Percentiles rank a stretch among this genome's conserved stretches.
phyloP scores from a whole-genome alignment of 2,329 filamentous ascomycete species.

The Akanthomyces muscarius region DNA sequence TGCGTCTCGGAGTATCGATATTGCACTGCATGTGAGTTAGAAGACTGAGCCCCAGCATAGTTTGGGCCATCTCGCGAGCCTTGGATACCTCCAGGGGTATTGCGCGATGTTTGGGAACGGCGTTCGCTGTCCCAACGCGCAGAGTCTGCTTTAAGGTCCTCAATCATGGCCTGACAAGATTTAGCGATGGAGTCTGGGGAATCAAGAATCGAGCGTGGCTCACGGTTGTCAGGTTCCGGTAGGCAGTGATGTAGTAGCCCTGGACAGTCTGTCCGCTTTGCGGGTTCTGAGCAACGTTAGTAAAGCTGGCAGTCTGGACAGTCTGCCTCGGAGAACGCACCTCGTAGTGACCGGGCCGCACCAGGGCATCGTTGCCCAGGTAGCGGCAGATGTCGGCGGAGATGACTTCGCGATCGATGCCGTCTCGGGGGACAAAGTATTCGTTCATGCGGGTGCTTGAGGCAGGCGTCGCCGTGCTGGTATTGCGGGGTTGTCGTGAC shows the following conservation, averaged over 20 bases:
- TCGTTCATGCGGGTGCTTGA: slow-evolving; percentile 61
- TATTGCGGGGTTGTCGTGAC: slow-evolving; percentile 38
- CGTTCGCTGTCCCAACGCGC: slow-evolving; percentile 59
- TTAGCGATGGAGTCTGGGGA: neutral
- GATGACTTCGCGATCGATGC: slow-evolving; percentile 80
- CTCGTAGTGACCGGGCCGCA: slow-evolving; percentile 70
- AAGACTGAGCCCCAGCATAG: slow-evolving; percentile 46
- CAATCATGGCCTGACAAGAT: slow-evolving; percentile 54
- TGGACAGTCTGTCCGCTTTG: slow-evolving; percentile 57
- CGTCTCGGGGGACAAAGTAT: slow-evolving; percentile 75
- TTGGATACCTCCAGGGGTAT: slow-evolving; percentile 54
- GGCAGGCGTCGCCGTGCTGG: slow-evolving; percentile 31
- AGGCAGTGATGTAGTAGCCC: slow-evolving; percentile 75
- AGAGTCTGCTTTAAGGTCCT: slow-evolving; percentile 59
- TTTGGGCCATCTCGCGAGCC: slow-evolving; percentile 47
- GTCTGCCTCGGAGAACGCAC: slow-evolving; percentile 42
- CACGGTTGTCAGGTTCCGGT: slow-evolving; percentile 74
- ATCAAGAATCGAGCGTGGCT: slow-evolving; percentile 29
- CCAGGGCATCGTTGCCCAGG: slow-evolving; percentile 75
- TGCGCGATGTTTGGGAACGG: slow-evolving; percentile 51
- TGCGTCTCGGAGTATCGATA: slow-evolving; percentile 53
- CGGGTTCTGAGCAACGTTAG: slow-evolving; percentile 41
- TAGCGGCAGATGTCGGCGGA: slow-evolving; percentile 82
- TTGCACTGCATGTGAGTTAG: slow-evolving; percentile 58
- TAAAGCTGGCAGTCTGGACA: slow-evolving; percentile 1